Evolutionary conservation across 768 basidiomycete species (phyloP), one percentile per base, ranked within the genome.

Genomic region (Ephemerocybe angulata): DNA sequence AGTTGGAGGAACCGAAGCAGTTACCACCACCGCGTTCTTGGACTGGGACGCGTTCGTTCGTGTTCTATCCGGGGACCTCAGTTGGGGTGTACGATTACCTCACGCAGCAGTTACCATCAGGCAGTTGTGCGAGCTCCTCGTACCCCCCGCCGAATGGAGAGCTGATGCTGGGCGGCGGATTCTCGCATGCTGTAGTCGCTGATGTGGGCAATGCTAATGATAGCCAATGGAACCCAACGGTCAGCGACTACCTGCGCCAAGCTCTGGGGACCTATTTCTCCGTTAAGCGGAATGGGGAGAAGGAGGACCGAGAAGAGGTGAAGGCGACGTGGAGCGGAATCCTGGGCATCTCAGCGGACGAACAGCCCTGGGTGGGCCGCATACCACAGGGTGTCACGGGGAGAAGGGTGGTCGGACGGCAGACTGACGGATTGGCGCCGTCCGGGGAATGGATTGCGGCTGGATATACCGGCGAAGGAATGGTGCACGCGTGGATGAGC

Each of bases 401-500:
- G 57, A 47, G 35, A 33, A 49, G 53, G 30, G 54, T 47, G 48
- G 56, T 38, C 21, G 30, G 50, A 27, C 35, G 38, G 22, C 19
- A 19, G 35, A 19, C 37, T 52, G 49, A n/a, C n/a, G n/a, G n/a
- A n/a, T n/a, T n/a, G n/a, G n/a, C n/a, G n/a, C n/a, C n/a, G n/a
- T n/a, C n/a, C 17, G 52, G 86, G 17, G 87, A 89, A 64, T 88
- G 87, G 88, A 76, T 88, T 15, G 72, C 82, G 15, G 86, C 84
- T 12, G 87, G 86, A 3, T 89, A 84, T 63, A 75, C 78, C 0
- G 87, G 87, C 0, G 87, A 90, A 59, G 87, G 87, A 1, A 87
- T 88, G 87, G 80, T 80, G 3, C 80, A 86, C 58, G 85, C 83
- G 0, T 87, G 86, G 85, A 63, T 84, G 65, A 76, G 82, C 53